Evolutionary conservation across 345 rosid genomes (phyloP), one percentile per base, ranked within the genome.

Genomic region (Orychophragmus violaceus): DNA sequence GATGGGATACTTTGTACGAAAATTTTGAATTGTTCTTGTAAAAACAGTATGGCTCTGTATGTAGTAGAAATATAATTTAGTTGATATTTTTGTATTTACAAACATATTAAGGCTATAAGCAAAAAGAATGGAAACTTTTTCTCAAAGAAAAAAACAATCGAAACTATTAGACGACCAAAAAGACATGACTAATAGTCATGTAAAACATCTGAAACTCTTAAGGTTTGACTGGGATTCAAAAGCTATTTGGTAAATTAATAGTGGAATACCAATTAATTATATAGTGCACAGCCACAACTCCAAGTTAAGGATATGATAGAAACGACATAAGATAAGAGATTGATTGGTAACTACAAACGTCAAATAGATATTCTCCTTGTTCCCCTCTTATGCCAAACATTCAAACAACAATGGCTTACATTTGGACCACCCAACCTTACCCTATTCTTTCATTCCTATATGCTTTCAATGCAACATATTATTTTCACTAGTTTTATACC

Each of bases 351-450:
- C 71, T 58, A 72, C 48, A 65, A 66, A 72, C 67, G 67, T 66
- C 76, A 72, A 72, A 66, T 59, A 50, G 30, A 65, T 66, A 73
- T 73, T 73, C 72, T 66, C 62, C 30, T 51, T 73, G 72, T 60
- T 66, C 77, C 72, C 77, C 76, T 57, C 66, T 72, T 64, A 72
- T 72, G 39, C 46, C 61, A 59, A 58, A 65, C 62, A 73, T 66
- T 42, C 39, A 64, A 64, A 65, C 55, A 59, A 59, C 66, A 66
- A 51, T 73, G 72, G 62, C 32, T 59, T 50, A 30, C 72, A 73
- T 65, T 59, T 73, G 67, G 77, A 72, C 76, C 66, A 72, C 71
- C 66, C 66, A 73, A 59, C 62, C 67, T 51, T 59, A 16, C 76
- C 76, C 45, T 49, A 28, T 37, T 64, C 68, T 71, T 63, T 56